Base-by-base conservation (phyloP, 1,284 basidiomycete genomes). In the Bjerkandera adusta region DNA sequence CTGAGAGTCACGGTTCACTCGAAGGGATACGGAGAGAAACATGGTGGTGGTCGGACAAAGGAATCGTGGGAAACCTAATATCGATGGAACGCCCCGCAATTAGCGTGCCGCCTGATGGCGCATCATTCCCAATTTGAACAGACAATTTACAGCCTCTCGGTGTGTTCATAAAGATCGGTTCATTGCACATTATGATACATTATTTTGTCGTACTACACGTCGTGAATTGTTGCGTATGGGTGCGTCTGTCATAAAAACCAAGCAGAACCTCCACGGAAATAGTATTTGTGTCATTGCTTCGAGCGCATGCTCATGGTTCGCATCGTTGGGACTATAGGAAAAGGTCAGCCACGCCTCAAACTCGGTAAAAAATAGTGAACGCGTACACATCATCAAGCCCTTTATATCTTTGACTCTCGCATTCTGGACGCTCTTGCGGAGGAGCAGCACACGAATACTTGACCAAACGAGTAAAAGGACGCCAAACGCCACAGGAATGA, bases 351-450 rank as follows among this genome's bases (percentile, higher is more conserved):
- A 7, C 18, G 26, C 24, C 4, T 7, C 21, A 12, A 33, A 16
- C 18, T 40, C 8, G 21, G 24, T 12, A 39, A n/a, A n/a, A 18
- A n/a, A 29, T 11, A 13, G 34, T 8, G n/a, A 24, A 18, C 5
- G 73, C 78, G 58, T 68, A 83, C 81, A 82, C 81, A 83, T 83
- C 78, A 78, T 79, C 32, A 84, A 62, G 1, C 80, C 80, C 53
- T 75, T 76, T 53, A 84, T 83, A 60, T 83, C 79, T 58, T 81
- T 81, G 22, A 83, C 82, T 48, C 68, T 71, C 42, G 74, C 63
- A 46, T 73, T 69, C 54, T 81, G 73, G 20, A 83, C 65, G 13
- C 75, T 71, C 57, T 76, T 81, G 27, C 79, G 65, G 51, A 83
- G 56, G 30, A 84, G 48, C 22, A 84, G 36, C 11, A 85, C 81